Evolutionary conservation across 2,329 filamentous ascomycete genomes (phyloP).

Genomic region (Pyrenochaeta sp.): DNA sequence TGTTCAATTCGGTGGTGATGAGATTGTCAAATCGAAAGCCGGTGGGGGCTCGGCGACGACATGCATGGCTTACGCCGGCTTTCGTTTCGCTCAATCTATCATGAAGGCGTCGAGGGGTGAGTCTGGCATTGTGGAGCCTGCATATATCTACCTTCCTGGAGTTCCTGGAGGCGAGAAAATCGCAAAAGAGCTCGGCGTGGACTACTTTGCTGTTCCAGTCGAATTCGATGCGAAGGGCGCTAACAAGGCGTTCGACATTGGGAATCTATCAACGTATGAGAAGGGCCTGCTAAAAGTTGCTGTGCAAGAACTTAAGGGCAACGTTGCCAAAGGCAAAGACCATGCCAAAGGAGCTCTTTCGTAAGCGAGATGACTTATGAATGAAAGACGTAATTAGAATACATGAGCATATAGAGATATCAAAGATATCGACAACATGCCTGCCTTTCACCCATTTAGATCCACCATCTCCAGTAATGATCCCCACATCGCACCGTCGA

Average conservation of each 20-base stretch:
- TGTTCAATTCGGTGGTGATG: constrained; percentile 97
- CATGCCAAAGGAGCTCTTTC: constrained; percentile 87
- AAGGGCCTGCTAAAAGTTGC: constrained; percentile 81
- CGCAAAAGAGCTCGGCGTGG: constrained; percentile 78
- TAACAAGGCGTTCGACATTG: constrained; percentile 83
- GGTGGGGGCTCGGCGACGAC: constrained; percentile 88
- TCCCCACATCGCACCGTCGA: too few species aligned
- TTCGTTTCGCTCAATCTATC: constrained; percentile 93
- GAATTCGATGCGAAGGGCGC: constrained; percentile 93
- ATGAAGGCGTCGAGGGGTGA: constrained; percentile 88
- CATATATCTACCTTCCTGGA: constrained; percentile 93
- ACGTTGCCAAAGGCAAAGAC: constrained; percentile 91
- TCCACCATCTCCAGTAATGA: too few species aligned
- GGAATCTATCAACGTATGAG: constrained; percentile 83
- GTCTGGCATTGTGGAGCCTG: constrained; percentile 92
- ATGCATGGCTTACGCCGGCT: constrained; percentile 95
- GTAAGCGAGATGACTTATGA: too few species aligned
- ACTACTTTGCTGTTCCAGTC: constrained; percentile 96
- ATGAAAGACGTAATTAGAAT: too few species aligned
- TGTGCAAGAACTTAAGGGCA: constrained; percentile 82
- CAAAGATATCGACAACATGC: too few species aligned
- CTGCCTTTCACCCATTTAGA: too few species aligned
- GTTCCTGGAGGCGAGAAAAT: constrained; percentile 87
- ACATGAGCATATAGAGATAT: too few species aligned
- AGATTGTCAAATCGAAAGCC: constrained; percentile 94